phyloP scores from a whole-genome alignment of 1,284 basidiomycete species.

The Pulchroboletus neoregius region DNA sequence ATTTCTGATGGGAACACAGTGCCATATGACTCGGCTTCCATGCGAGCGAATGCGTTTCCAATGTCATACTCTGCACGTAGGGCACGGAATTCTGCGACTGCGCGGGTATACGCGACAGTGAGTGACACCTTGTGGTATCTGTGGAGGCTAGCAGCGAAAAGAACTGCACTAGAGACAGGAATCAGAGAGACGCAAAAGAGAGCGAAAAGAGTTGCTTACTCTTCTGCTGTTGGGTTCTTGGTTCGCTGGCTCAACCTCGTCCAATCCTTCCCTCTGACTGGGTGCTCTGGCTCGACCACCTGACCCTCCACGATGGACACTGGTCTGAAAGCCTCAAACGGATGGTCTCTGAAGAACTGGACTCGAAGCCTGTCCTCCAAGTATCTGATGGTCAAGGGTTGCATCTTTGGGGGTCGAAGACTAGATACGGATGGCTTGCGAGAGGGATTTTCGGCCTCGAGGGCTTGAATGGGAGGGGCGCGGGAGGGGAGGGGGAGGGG shows the following conservation, averaged over 20 bases:
- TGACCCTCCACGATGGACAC: conserved; percentile 73
- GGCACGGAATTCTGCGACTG: conserved; percentile 83
- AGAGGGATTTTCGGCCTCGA: conserved; percentile 39
- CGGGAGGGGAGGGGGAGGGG: conserved; percentile 82
- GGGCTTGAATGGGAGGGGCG: conserved; percentile 52
- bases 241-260: conserved; percentile 74
- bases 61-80: conserved; percentile 84
- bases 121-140: conserved; percentile 62
- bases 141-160: conserved; percentile 79
- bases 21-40: conserved; percentile 81
- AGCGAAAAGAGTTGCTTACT: conserved; percentile 55
- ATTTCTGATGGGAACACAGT: conserved; percentile 66
- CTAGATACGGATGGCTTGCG: conserved; percentile 27
- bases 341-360: conserved; percentile 95
- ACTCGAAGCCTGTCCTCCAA: conserved; percentile 82
- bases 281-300: conserved; percentile 52
- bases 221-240: conserved; percentile 82
- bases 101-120: conserved; percentile 75
- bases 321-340: conserved; percentile 90
- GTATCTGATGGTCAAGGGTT: conserved; percentile 70
- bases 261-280: conserved; percentile 64
- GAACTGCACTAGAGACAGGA: conserved; percentile 60
- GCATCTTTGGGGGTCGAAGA: conserved; percentile 46
- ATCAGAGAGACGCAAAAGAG: conserved; percentile 5
- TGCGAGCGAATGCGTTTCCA: conserved; percentile 68